phyloP scores from a whole-genome alignment of 352 stramenopile species.

The Thalassiosira mediterranea region DNA sequence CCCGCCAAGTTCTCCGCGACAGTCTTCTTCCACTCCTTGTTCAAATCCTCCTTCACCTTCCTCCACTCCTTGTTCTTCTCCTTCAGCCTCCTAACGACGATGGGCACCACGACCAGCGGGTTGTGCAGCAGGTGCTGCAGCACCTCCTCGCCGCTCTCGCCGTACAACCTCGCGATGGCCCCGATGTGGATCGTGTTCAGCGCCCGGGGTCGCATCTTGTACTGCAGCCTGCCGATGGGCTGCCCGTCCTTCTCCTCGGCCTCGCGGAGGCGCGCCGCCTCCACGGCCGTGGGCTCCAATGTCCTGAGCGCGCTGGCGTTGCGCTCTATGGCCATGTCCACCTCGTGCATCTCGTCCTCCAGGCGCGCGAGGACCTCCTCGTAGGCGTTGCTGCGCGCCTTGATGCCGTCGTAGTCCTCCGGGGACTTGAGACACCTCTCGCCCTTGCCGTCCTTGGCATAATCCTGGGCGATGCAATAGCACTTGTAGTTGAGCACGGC shows the following conservation, averaged over 20 bases:
- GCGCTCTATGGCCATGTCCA: slow-evolving; percentile 96
- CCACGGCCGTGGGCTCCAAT: slow-evolving; percentile 92
- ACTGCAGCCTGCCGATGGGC: slow-evolving; percentile 85
- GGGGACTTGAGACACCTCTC: slow-evolving; percentile 31
- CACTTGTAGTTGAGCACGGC: slow-evolving; percentile 81
- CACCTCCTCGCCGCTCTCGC: slow-evolving; percentile 90
- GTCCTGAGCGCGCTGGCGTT: slow-evolving; percentile 94
- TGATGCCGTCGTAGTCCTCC: slow-evolving; percentile 76
- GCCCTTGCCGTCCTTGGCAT: slow-evolving; percentile 85
- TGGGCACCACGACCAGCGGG: slow-evolving; percentile 94
- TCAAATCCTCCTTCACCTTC: slow-evolving; percentile 69
- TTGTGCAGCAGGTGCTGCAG: slow-evolving; percentile 96
- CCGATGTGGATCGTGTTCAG: slow-evolving; percentile 97
- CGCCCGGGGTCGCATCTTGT: slow-evolving; percentile 85
- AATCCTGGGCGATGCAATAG: slow-evolving; percentile 90
- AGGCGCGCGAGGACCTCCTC: slow-evolving; percentile 95
- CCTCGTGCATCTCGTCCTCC: slow-evolving; percentile 97
- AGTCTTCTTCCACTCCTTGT: slow-evolving; percentile 66
- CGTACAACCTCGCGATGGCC: slow-evolving; percentile 94
- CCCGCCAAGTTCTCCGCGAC: slow-evolving; percentile 69
- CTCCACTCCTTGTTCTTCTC: slow-evolving; percentile 98
- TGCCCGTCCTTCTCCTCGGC: slow-evolving; percentile 83
- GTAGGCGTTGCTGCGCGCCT: slow-evolving; percentile 85
- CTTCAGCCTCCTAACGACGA: slow-evolving; percentile 97
- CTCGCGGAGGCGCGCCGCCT: slow-evolving; percentile 68